A percentile compares a stretch with the other conserved stretches of the same genome.
Evolutionary conservation across 495 filamentous ascomycete species (phyloP).

Genomic region (Glonium stellatum): DNA sequence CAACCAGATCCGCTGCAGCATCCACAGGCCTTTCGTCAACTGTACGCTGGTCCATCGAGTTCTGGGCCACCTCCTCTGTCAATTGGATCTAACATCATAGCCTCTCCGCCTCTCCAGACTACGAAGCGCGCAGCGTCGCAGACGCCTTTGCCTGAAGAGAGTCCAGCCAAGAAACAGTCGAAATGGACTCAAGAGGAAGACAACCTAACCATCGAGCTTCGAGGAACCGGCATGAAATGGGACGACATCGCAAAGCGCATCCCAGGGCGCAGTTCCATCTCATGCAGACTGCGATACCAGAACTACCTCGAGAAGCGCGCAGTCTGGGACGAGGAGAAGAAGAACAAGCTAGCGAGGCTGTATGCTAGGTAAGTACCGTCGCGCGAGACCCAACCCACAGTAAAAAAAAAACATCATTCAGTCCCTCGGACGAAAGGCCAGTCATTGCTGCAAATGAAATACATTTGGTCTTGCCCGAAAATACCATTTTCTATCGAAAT

Average conservation of each 20-base stretch:
- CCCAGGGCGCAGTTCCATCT: constrained; percentile 85
- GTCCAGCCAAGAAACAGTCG: constrained; percentile 86
- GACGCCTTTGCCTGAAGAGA: constrained; percentile 52
- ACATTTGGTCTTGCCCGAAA: constrained; percentile 10
- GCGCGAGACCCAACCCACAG: constrained; percentile 3
- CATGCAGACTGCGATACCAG: constrained; percentile 91
- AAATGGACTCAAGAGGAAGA: constrained; percentile 96
- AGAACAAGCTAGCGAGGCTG: constrained; percentile 87
- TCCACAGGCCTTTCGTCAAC: constrained; percentile 22
- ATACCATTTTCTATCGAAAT: not conserved
- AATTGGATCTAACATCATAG: constrained; percentile 15
- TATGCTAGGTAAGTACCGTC: constrained; percentile 76
- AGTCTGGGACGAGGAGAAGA: constrained; percentile 95
- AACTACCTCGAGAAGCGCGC: constrained; percentile 88
- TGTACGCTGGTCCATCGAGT: constrained; percentile 22
- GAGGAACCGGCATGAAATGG: constrained; percentile 92
- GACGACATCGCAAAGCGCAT: constrained; percentile 90
- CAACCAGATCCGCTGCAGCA: constrained; percentile 20
- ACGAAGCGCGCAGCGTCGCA: constrained; percentile 44
- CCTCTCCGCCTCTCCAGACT: constrained; percentile 33
- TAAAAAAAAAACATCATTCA: not conserved
- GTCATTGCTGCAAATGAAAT: not conserved
- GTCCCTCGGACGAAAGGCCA: not conserved
- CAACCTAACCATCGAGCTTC: constrained; percentile 77
- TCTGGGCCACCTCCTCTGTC: constrained; percentile 4